A percentile compares a stretch with the other conserved stretches of the same genome.
Conservation (phyloP, 139 green algal genomes). For the Chlamydomonas urium region DNA sequence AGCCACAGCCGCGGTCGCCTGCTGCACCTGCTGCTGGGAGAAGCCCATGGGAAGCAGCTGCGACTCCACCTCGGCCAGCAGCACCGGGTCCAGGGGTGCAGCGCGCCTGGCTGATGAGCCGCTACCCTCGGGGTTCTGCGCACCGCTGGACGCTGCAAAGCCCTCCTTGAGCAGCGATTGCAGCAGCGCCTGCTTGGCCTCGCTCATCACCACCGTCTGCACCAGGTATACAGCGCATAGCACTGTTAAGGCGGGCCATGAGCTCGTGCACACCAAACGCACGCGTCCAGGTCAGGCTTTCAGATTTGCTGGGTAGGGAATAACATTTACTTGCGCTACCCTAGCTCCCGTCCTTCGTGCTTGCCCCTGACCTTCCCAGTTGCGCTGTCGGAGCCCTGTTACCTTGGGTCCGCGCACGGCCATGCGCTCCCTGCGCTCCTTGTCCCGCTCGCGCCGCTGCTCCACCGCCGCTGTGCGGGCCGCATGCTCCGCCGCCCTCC, state of each 20-base stretch:
- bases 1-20: slow-evolving; percentile 1
- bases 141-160: not conserved
- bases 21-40: slow-evolving; percentile 2
- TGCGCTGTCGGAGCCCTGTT: no score
- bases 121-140: not conserved
- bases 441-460: not conserved
- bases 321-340: no score
- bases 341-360: no score
- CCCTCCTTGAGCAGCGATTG: slow-evolving; percentile 37
- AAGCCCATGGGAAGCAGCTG: slow-evolving; percentile 7
- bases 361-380: no score
- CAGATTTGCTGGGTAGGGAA: no score
- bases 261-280: no score
- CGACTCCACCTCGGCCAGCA: not conserved
- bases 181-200: slow-evolving; percentile 36
- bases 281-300: no score
- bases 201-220: slow-evolving; percentile 32
- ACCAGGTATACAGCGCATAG: no score
- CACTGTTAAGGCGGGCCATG: no score
- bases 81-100: not conserved
- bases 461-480: not conserved
- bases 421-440: not conserved
- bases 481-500: not conserved
- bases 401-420: slow-evolving; percentile 1
- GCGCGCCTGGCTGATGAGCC: not conserved